Base-by-base conservation (phyloP, 2,329 filamentous ascomycete species). In the Aspergillus sp. region DNA sequence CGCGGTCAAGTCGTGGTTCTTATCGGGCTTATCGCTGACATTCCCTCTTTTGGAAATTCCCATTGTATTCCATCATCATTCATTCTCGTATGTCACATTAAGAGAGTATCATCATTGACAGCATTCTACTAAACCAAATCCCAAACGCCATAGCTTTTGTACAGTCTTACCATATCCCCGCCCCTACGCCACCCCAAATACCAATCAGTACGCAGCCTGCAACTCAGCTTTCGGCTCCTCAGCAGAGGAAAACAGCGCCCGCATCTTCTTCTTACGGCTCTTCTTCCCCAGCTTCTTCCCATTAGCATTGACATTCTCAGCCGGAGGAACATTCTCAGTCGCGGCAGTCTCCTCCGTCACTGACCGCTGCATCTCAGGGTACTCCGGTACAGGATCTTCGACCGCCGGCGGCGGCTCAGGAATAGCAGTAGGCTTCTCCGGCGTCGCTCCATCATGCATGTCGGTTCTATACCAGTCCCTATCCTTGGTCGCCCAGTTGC, bases 281-380 rank as follows among this genome's bases (percentile, higher is more conserved):
- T 55, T 55, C 53, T 55, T 55, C 23, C 43, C 28, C 53, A 45
- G 41, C 25, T 55, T 55, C 53, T 47, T 55, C 13, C 53, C 53
- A 13, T 15, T 36, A 5, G 15, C 32, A 15, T 36, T 36, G 32
- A 36, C 32, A 36, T 36, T 36, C 10, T 55, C 39, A 2, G 43
- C 39, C 12, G 53, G 39, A 9, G 53, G 39, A 5, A 28, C 28
- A 23, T 17, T 55, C 19, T 55, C 53, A 5, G 36, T 28, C n/a
- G 23, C 53, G 1, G 36, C 53, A 8, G 36, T 43, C 25, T 55
- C 53, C 19, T 55, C 53, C 2, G 53, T 45, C 25, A 28, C 25
- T 2, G 43, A 30, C 6, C 39, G 53, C 25, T 55, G 53, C 28
- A 55, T 45, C 41, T 55, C 53, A 2, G 39, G 19, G n/a, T 55